phyloP scores from a whole-genome alignment of 257 asterid genomes.

The Jaltomata sinuosa region DNA sequence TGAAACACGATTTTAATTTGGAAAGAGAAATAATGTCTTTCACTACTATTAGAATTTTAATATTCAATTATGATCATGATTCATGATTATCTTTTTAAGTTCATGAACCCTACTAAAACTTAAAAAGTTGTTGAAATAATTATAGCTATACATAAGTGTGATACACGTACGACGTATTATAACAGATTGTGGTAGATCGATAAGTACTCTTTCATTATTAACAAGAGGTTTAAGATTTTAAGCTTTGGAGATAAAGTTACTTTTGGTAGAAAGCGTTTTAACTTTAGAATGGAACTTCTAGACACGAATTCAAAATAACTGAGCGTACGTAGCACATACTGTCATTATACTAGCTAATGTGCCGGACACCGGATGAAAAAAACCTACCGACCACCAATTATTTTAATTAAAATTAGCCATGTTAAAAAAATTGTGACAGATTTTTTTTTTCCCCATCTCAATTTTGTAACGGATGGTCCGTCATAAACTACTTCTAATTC shows the following conservation, averaged over 20 bases:
- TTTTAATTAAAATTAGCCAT: no score
- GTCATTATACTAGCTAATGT: background rate
- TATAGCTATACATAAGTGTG: background rate
- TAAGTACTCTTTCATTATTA: background rate
- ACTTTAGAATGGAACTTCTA: no score
- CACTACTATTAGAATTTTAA: background rate
- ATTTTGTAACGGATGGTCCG: no score
- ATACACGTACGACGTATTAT: background rate
- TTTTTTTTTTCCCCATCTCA: no score
- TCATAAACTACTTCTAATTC: no score
- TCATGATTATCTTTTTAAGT: background rate
- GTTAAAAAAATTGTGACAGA: no score
- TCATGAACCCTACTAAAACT: background rate
- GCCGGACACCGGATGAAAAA: background rate
- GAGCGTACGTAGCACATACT: no score
- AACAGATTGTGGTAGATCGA: background rate
- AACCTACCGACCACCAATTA: no score
- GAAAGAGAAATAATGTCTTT: background rate
- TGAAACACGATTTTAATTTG: background rate
- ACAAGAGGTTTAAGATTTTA: no score
- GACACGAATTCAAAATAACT: background rate
- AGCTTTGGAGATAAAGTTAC: no score
- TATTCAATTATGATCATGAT: background rate
- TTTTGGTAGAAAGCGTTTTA: no score
- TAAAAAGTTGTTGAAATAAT: background rate